Evolutionary conservation across 2,329 filamentous ascomycete species (phyloP).

Genomic region (Diatrype stigma): DNA sequence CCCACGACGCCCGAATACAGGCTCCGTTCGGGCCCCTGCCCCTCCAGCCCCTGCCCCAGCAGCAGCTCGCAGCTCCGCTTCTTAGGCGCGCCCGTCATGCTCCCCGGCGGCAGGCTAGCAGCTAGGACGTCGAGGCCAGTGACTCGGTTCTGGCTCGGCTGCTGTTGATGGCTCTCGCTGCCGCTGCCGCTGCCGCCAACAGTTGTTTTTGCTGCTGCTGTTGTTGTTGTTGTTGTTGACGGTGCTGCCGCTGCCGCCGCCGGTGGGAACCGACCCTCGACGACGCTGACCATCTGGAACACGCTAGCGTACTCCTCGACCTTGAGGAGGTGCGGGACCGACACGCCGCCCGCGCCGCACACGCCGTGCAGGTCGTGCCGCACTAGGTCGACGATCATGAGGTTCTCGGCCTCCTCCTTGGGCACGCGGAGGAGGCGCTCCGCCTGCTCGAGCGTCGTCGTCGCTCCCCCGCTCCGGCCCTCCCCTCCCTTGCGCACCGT

Average conservation of each 20-base stretch:
- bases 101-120: conserved; percentile 77
- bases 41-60: conserved; percentile 60
- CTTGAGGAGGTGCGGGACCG: conserved; percentile 72
- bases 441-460: conserved; percentile 65
- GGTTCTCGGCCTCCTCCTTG: conserved; percentile 91
- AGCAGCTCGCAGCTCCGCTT: conserved; percentile 86
- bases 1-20: conserved; percentile 87
- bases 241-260: neutral
- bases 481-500: conserved; percentile 71
- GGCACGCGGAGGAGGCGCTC: conserved; percentile 68
- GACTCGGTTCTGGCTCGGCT: conserved; percentile 26
- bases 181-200: too few species aligned
- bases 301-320: conserved; percentile 91
- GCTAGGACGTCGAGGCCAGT: conserved; percentile 74
- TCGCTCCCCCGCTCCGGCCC: conserved; percentile 20
- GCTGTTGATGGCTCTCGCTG: neutral
- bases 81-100: conserved; percentile 96
- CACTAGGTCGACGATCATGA: conserved; percentile 98
- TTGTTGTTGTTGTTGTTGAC: too few species aligned
- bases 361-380: conserved; percentile 88
- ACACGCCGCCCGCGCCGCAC: conserved; percentile 68
- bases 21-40: conserved; percentile 53
- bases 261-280: conserved; percentile 62
- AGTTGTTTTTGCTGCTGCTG: too few species aligned
- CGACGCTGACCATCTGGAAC: conserved; percentile 85